Evolutionary conservation across 2,329 filamentous ascomycete genomes (phyloP), one percentile per base, ranked within the genome.

Genomic region (Myriosclerotinia duriaeana): DNA sequence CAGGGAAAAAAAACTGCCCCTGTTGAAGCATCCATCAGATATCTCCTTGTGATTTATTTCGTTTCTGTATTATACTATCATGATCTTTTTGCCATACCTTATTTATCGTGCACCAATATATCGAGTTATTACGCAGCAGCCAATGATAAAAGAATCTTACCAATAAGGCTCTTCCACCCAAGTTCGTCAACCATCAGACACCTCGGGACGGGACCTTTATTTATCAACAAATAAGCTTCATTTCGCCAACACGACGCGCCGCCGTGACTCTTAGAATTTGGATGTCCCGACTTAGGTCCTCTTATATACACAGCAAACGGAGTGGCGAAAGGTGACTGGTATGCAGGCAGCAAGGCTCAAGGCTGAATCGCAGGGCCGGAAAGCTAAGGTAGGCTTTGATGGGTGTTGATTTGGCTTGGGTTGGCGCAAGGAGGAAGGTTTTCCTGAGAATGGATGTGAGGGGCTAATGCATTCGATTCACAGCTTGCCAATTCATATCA

Each of bases 401-500:
- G 20, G 17, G 46, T 34, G 30, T 34, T 34, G n/a, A 7, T 26
- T 30, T 34, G 30, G 30, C 22, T 46, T 38, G 9, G 20, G 55
- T 61, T 15, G 70, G 65, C 65, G 65, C 60, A 68, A 69, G 56
- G 54, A 42, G 22, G 52, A 60, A 4, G 68, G 64, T 42, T 42
- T 55, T 67, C 53, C 67, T 26, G 65, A 67, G 63, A 70, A 68
- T 75, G 73, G 73, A 66, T 75, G 75, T 61, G 54, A 65, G 54
- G 64, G 54, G 64, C 64, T 65, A 36, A 65, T 53, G 34, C 20
- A 54, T 52, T 50, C 30, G 14, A n/a, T n/a, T 59, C 69, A 77
- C 79, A 97, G 93, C 93, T 99, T 83, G 92, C 93, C 78, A 91
- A 89, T 79, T 98, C 95, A 73, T 99, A 99, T 82, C 91, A 96